phyloP scores from a whole-genome alignment of 345 rosid species.

The Corymbia maculata region DNA sequence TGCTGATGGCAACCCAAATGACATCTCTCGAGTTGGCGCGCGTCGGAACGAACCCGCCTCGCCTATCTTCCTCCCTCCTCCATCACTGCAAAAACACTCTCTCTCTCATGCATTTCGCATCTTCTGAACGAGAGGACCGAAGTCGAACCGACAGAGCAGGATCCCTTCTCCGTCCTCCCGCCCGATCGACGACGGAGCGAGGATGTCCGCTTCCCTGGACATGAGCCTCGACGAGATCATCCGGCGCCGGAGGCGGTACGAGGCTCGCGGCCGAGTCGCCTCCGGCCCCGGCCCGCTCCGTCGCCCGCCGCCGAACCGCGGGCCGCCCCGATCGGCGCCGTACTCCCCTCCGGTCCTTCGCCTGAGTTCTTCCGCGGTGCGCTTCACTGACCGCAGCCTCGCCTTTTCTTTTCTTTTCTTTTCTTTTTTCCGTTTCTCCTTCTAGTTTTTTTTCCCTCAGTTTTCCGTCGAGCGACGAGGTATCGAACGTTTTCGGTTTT shows the following conservation, averaged over 20 bases:
- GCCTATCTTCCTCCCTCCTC: neutral
- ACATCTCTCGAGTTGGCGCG: neutral
- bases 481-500: neutral
- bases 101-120: neutral
- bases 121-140: neutral
- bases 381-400: neutral
- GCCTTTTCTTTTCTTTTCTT: no score
- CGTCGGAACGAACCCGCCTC: neutral
- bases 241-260: constrained; percentile 17
- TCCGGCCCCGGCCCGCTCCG: neutral
- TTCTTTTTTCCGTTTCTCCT: neutral
- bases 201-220: constrained; percentile 32
- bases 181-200: neutral
- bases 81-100: neutral
- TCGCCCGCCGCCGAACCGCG: neutral
- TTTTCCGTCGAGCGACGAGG: neutral
- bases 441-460: no score
- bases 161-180: neutral
- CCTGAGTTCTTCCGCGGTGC: neutral
- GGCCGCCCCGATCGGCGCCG: constrained; percentile 17
- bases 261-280: neutral
- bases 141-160: neutral
- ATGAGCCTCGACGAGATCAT: constrained; percentile 55
- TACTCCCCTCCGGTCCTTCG: neutral
- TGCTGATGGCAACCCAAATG: neutral